Conservation (phyloP, 768 basidiomycete species). For the Paxillus involutus region DNA sequence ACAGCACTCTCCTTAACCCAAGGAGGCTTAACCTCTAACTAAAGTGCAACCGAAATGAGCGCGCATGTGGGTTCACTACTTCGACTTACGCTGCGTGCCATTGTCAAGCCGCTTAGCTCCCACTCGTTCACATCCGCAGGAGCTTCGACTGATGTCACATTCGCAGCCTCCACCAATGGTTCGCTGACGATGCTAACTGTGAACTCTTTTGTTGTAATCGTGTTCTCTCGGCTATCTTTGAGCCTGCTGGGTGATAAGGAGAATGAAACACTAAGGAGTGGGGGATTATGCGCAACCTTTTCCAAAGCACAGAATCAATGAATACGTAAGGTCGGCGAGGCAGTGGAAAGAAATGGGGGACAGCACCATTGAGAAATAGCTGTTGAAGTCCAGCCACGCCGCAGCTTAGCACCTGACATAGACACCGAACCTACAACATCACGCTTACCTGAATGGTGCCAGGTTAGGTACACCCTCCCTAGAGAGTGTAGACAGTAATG, state of each 20-base stretch:
- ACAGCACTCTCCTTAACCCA: slow-evolving; percentile 59
- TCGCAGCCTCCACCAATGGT: slow-evolving; percentile 56
- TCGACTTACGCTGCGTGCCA: slow-evolving; percentile 48
- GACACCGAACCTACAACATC: neutral
- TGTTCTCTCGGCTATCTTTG: slow-evolving; percentile 68
- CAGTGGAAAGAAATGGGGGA: slow-evolving; percentile 16
- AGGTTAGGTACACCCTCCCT: slow-evolving; percentile 53
- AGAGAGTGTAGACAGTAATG: slow-evolving; percentile 64
- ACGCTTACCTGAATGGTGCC: slow-evolving; percentile 61
- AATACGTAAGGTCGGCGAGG: slow-evolving; percentile 9
- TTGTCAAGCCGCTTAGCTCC: slow-evolving; percentile 58
- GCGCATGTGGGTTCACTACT: slow-evolving; percentile 1
- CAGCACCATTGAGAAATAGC: slow-evolving; percentile 64
- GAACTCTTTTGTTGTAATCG: slow-evolving; percentile 64
- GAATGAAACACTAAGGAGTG: slow-evolving; percentile 64
- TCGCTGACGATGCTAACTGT: slow-evolving; percentile 74
- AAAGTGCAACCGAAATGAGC: slow-evolving; percentile 10
- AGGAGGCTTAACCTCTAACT: slow-evolving; percentile 51
- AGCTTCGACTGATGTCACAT: slow-evolving; percentile 54
- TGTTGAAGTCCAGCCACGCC: slow-evolving; percentile 18
- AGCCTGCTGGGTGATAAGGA: slow-evolving; percentile 40
- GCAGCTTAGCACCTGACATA: slow-evolving; percentile 9
- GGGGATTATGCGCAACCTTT: slow-evolving; percentile 61
- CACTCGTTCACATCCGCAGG: slow-evolving; percentile 56
- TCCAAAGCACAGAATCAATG: slow-evolving; percentile 3